Conservation (phyloP, 495 filamentous ascomycete genomes). For the Neurospora sp. region DNA sequence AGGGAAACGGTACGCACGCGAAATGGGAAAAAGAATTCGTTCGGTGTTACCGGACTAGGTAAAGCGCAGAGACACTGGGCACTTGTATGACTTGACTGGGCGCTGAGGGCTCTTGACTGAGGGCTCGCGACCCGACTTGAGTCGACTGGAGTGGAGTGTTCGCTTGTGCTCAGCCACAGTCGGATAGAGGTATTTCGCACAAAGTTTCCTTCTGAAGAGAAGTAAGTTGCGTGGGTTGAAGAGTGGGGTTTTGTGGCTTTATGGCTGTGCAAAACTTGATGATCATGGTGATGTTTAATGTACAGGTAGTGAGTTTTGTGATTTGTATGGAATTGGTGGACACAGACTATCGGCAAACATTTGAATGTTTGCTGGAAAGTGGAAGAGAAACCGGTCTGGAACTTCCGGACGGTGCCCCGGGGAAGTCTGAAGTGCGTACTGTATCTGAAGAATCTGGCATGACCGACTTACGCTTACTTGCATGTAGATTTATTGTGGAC, state of each 20-base stretch:
- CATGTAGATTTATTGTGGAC: background rate
- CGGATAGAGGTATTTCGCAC: background rate
- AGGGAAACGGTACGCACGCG: background rate
- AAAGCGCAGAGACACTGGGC: background rate
- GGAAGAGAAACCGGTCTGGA: background rate
- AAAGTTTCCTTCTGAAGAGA: background rate
- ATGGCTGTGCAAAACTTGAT: background rate
- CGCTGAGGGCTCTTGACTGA: background rate
- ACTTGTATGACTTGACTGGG: background rate
- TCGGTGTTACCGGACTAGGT: background rate
- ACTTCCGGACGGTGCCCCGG: background rate
- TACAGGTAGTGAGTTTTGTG: no score
- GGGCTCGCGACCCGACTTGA: background rate
- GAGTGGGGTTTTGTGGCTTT: background rate
- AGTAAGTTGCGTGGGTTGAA: background rate
- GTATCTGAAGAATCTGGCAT: background rate
- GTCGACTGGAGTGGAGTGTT: no score
- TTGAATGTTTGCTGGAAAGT: background rate
- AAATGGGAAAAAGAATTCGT: background rate
- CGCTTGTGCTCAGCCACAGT: no score
- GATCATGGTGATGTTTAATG: background rate
- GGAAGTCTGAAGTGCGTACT: background rate
- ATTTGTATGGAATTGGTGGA: background rate
- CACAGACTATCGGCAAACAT: background rate
- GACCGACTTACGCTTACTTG: background rate